Evolutionary conservation across 495 filamentous ascomycete species (phyloP), one percentile per base, ranked within the genome.

Genomic region (Aspergillus panamensis): DNA sequence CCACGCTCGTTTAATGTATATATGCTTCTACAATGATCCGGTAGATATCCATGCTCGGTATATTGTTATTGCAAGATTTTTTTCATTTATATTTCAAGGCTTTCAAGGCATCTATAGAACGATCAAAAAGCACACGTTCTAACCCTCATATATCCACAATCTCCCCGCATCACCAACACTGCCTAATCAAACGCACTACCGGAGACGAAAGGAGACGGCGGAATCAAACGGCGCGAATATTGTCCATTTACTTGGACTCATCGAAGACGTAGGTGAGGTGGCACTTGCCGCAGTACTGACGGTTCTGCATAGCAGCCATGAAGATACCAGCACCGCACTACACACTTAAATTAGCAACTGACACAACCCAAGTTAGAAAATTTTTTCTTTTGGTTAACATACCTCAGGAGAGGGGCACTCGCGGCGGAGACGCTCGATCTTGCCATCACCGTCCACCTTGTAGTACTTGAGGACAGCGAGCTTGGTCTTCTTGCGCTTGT

Each of bases 401-500:
- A 94, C 92, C 78, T 89, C 90, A 66, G 92, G 84, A 62, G 85
- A 82, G 57, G 95, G 94, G 81, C 94, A 98, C 84, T 98, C 94
- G 77, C 94, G 84, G 72, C 94, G 86, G 52, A 98, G 88, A 78
- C 95, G 95, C 90, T 98, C 94, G 69, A 98, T 97, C 89, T 97
- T 98, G 77, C 94, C 94, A 75, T 98, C 94, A 69, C 87, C 88
- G 74, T 97, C 95, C 66, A 98, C 94, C 87, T 98, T 98, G 89
- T 97, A 98, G 90, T 97, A 98, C 87, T 98, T 98, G 71, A 98
- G 92, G 68, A 98, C 91, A 65, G 94, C 95, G 70, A 98, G 84
- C 87, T 98, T 98, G 84, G 89, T 96, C 92, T 90, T 91, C 89
- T 97, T 97, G 82, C 92, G 87, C 90, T 97, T 98, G 83, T 98